phyloP scores from a whole-genome alignment of 768 basidiomycete genomes.

The Hydnomerulius pinastri region DNA sequence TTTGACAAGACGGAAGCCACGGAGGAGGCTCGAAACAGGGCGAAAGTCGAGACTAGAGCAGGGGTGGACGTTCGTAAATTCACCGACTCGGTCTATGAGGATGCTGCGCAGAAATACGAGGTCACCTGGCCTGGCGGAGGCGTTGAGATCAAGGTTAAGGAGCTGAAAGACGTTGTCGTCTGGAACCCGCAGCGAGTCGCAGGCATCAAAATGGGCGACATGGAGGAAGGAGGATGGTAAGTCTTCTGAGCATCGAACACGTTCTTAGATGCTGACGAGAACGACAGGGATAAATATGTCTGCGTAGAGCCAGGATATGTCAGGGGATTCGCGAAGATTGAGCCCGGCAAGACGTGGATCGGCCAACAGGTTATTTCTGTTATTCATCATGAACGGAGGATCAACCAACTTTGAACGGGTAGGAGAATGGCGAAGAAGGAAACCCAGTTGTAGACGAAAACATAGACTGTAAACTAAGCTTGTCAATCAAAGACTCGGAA shows the following conservation, averaged over 20 bases:
- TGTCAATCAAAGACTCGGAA: no score
- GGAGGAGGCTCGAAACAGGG: slow-evolving; percentile 45
- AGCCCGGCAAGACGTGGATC: slow-evolving; percentile 69
- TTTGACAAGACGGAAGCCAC: slow-evolving; percentile 79
- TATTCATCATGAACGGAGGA: slow-evolving; percentile 30
- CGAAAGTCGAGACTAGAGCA: slow-evolving; percentile 60
- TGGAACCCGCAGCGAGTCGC: slow-evolving; percentile 87
- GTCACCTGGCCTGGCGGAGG: slow-evolving; percentile 62
- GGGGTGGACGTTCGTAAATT: slow-evolving; percentile 64
- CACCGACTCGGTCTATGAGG: slow-evolving; percentile 81
- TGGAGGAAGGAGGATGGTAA: slow-evolving; percentile 89
- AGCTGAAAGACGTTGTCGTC: slow-evolving; percentile 80
- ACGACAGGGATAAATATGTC: slow-evolving; percentile 72
- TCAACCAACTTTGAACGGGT: slow-evolving; percentile 21
- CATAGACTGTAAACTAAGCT: no score
- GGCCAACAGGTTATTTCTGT: slow-evolving; percentile 72
- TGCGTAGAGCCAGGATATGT: slow-evolving; percentile 94
- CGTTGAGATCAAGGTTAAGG: slow-evolving; percentile 50
- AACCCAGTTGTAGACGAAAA: no score
- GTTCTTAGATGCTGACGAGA: slow-evolving; percentile 7
- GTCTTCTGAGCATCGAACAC: slow-evolving; percentile 20
- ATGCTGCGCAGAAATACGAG: slow-evolving; percentile 55
- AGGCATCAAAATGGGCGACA: slow-evolving; percentile 79
- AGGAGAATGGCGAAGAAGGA: not conserved
- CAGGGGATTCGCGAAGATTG: slow-evolving; percentile 64